Evolutionary conservation across 2,329 filamentous ascomycete genomes (phyloP).

Genomic region (Tolypocladium endophyticum): DNA sequence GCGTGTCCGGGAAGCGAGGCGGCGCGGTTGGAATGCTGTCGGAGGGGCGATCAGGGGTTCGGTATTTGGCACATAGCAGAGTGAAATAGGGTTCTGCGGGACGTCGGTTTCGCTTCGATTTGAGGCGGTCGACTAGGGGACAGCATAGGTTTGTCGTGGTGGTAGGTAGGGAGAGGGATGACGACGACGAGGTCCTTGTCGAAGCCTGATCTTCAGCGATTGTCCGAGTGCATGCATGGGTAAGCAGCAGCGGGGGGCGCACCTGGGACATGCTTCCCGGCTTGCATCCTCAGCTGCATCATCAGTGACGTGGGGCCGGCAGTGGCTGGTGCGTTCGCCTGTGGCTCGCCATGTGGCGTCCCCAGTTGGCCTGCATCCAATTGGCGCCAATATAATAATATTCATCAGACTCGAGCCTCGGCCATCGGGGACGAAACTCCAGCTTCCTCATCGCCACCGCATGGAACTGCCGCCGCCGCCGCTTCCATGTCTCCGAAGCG

Average conservation of each 20-base stretch:
- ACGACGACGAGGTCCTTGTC: neutral
- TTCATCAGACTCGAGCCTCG: neutral
- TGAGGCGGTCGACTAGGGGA: neutral
- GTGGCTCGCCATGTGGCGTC: neutral
- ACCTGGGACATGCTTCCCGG: neutral
- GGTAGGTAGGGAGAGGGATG: neutral
- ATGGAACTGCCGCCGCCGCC: neutral
- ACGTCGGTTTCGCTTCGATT: neutral
- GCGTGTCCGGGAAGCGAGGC: neutral
- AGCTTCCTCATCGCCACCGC: neutral
- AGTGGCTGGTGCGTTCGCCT: neutral
- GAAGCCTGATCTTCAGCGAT: neutral
- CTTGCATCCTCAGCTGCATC: neutral
- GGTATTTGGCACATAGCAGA: constrained; percentile 8
- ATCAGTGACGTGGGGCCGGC: neutral
- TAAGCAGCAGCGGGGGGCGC: neutral
- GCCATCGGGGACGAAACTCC: neutral
- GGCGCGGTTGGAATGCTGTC: constrained; percentile 5
- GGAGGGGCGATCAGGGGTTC: constrained; percentile 3
- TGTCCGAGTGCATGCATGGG: neutral
- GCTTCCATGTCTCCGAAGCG: constrained; percentile 23
- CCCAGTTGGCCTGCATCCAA: neutral
- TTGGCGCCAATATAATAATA: neutral
- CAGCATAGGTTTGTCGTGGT: neutral
- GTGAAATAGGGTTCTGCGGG: neutral